Base-by-base conservation (phyloP, 257 asterid genomes). In the Solanum pinnatisectum region DNA sequence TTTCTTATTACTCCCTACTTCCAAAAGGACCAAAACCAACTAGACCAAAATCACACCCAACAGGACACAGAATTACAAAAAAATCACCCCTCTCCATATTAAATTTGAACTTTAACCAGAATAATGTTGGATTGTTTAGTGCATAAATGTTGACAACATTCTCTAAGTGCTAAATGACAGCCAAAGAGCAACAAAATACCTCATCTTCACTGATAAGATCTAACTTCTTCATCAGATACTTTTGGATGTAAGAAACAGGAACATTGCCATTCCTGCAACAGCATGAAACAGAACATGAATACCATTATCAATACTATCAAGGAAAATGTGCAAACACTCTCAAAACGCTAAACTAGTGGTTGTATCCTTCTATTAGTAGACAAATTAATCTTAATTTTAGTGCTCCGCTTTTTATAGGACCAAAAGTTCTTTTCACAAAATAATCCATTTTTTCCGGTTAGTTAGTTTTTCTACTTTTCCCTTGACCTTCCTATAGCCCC, bases 121-220 rank as follows among this genome's bases (percentile, higher is more conserved):
- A 22, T 33, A 39, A 30, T 42, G 27, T 33, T 70, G 88, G 46
- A 44, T 70, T 32, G 13, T 44, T 86, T 74, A 86, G 83, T 37
- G 68, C 84, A 71, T 46, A 30, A 71, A 25, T 42, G 37, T 78
- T 25, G 37, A 42, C 37, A 42, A 15, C 84, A 78, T 42, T 46
- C 85, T 81, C 20, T 27, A 9, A 44, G 85, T 27, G 68, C 27
- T 81, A 81, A 81, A 22, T 74, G 74, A 5, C 5, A 86, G 37
- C 85, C 32, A 49, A 33, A 73, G 52, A 49, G 36, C 74, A 86
- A 67, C 16, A 86, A 86, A 73, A 4, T 90, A 97, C 99, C 99
- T 96, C 99, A 18, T 94, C 98, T 91, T 95, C 98, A 87, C 86
- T 92, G 35, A 91, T 74, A 52, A 97, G 99, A 87, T 94, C 95